Base-by-base conservation (phyloP, 139 green algal species). In the Medakamo hakoo region DNA sequence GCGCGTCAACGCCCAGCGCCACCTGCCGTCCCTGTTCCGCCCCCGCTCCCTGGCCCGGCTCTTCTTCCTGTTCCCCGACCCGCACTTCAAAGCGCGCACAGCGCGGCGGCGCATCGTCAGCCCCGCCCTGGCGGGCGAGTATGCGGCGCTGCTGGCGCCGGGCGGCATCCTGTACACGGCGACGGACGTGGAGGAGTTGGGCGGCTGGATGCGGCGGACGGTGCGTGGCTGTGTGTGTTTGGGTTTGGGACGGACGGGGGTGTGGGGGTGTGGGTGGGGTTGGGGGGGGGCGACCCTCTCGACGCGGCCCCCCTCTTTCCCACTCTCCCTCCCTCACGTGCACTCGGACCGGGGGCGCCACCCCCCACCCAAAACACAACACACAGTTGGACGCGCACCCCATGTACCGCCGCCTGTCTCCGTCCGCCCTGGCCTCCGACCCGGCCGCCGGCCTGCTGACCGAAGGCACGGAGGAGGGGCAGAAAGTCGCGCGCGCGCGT, bases 21-120 rank as follows among this genome's bases (percentile, higher is more conserved):
- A 88, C 77, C 75, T 98, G 30, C 81, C 88, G 25, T 84, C 97
- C 80, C 96, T 91, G 75, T 97, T 98, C 66, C 21, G 63, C 0
- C 95, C 96, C 65, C 93, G 86, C 0, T 84, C 95, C 83, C 81
- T 97, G 26, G 79, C 80, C 32, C 97, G 97, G 75, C 77, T 99
- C 31, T 98, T 99, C 80, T 99, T 99, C 79, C 80, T 98, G 0
- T 99, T 98, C 72, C 88, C 93, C 27, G 86, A 94, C 77, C 86
- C 86, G 1, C 86, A 94, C 72, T 94, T 94, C 78, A 94, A 94
- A 76, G 73, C 67, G 3, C 48, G 68, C 56, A 93, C 87, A 49
- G 79, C 88, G 66, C 60, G 85, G 29, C 70, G 93, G 4, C 81
- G 93, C 57, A 97, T 99, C 78, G 93, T 99, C 64, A 84, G 83